Base-by-base conservation (phyloP, 345 rosid species). In the Brassica nigra region DNA sequence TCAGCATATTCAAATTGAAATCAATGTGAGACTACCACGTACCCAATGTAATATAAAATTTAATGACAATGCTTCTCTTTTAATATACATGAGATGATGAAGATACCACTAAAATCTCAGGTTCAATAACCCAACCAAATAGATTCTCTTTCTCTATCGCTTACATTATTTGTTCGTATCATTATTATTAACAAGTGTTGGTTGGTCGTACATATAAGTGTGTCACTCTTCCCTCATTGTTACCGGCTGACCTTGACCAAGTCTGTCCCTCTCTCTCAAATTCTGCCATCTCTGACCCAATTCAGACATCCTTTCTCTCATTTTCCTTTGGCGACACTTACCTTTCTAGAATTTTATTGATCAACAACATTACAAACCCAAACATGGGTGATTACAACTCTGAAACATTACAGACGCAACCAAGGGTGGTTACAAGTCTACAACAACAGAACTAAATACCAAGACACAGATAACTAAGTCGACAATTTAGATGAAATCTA, bases 221-320 rank as follows among this genome's bases (percentile, higher is more conserved):
- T 23, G 27, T 23, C 27, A 23, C 27, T 23, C 27, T 23, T 69
- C 80, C 8, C 10, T 59, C 31, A 42, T 3, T 3, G 12, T 54
- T 6, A 11, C 30, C 4, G 42, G 9, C 52, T 31, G 66, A 67
- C 67, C 16, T 58, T 61, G 74, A 28, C 73, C 66, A 15, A 11
- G n/a, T 5, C 52, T 44, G 66, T 57, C 67, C 11, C 73, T 61
- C 61, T 15, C 73, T 57, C 57, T 54, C 79, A 15, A n/a, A 61
- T 68, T 76, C 80, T 76, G 80, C 68, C 62, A 76, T 67, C 23
- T 59, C 74, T 76, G 80, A 8, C 62, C 49, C 62, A 42, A 7
- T 76, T 76, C 80, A 68, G 80, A 76, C 59, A 58, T 42, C 12
- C 44, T 76, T 12, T 36, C 47, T 1, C 8, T 52, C 57, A 1